phyloP scores from a whole-genome alignment of 768 basidiomycete species.

The Pilatotrama ljubarskyi region DNA sequence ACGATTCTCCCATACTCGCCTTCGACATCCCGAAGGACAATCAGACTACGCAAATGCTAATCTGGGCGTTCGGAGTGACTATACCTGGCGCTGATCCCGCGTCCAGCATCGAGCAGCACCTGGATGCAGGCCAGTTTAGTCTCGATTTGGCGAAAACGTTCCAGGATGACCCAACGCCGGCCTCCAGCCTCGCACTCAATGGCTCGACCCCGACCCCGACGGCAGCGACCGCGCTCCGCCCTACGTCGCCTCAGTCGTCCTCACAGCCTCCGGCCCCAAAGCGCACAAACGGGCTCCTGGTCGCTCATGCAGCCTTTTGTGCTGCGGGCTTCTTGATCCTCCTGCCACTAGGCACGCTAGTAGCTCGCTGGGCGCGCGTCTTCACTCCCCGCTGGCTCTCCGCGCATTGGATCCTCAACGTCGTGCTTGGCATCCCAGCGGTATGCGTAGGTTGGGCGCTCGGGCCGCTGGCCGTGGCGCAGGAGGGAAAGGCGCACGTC shows the following conservation, averaged over 20 bases:
- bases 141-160: slow-evolving; percentile 38
- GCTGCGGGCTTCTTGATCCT: slow-evolving; percentile 57
- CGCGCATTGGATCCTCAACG: slow-evolving; percentile 53
- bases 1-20: slow-evolving; percentile 29
- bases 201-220: slow-evolving; percentile 2
- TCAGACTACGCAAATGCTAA: slow-evolving; percentile 32
- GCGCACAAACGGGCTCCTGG: slow-evolving; percentile 33
- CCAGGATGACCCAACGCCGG: not conserved
- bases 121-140: slow-evolving; percentile 34
- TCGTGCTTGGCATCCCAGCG: slow-evolving; percentile 48
- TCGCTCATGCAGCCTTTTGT: slow-evolving; percentile 54
- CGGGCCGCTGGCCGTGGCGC: slow-evolving; percentile 47
- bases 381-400: slow-evolving; percentile 56
- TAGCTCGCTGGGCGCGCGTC: slow-evolving; percentile 56
- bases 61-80: slow-evolving; percentile 42
- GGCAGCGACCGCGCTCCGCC: not conserved
- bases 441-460: slow-evolving; percentile 50
- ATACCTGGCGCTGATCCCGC: slow-evolving; percentile 31
- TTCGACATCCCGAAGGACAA: slow-evolving; percentile 36
- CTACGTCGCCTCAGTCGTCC: slow-evolving; percentile 13
- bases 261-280: slow-evolving; percentile 24
- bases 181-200: slow-evolving; percentile 19
- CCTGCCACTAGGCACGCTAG: slow-evolving; percentile 52
- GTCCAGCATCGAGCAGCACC: slow-evolving; percentile 38
- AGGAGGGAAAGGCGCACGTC: slow-evolving; percentile 44